Base-by-base conservation (phyloP, 768 basidiomycete genomes). In the Dioszegia crocea region DNA sequence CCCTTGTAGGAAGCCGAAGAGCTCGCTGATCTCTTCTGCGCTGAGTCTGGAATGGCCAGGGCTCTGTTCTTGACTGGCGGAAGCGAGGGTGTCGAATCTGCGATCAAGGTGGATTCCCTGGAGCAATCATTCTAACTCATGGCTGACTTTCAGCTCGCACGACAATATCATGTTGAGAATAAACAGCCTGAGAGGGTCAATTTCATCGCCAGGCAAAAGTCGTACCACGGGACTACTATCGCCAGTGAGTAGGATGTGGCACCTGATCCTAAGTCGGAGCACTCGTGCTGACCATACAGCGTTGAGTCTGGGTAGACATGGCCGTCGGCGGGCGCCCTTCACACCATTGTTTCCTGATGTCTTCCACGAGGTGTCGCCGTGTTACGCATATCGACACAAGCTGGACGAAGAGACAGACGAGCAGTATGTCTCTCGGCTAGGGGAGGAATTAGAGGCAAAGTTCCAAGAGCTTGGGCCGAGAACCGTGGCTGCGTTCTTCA, bases 41-140 rank as follows among this genome's bases (percentile, higher is more conserved):
- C 16, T 4, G 48, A 49, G 3, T 49, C 48, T 56, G 79, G 86
- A 31, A 88, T 89, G 19, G 87, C 86, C 1, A 67, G 83, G 84
- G 50, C 77, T 83, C 6, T 83, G 1, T 90, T 89, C 69, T 81
- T 84, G n/a, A 85, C 87, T 43, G 88, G 89, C 76, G 90, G 90
- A 83, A 64, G 56, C 2, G 91, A 93, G 76, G 89, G 90, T 0
- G 88, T 91, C 87, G 91, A 93, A 63, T 83, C 84, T 57, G 86
- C 84, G n/a, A 80, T 91, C 56, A 93, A 93, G 31, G 48, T 33
- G 8, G 4, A 23, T 27, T n/a, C 10, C 9, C 10, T 26, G 26
- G 12, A 30, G 26, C 3, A 11, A 31, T 33, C 29, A 17, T 12
- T 36, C 30, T n/a, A 19, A n/a, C n/a, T 31, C 17, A 5, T 4